A percentile compares a stretch with the other conserved stretches of the same genome.
phyloP scores from a whole-genome alignment of 805 yeast genomes.

The Crinitomyces ghanaensis region DNA sequence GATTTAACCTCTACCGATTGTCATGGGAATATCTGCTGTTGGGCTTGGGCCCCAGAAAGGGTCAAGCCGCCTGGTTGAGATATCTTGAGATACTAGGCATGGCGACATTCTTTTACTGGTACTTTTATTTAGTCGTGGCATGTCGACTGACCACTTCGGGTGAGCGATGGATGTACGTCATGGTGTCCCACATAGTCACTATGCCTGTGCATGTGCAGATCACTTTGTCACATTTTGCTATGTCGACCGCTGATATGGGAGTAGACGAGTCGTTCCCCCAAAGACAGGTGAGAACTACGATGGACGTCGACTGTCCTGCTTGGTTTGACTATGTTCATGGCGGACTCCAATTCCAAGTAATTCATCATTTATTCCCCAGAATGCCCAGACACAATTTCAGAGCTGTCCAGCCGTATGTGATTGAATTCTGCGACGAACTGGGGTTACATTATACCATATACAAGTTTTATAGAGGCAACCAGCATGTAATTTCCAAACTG shows the following conservation, averaged over 20 bases:
- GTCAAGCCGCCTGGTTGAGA: slow-evolving; percentile 79
- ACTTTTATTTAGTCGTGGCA: slow-evolving; percentile 51
- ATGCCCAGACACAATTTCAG: slow-evolving; percentile 82
- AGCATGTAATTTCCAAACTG: slow-evolving; percentile 53
- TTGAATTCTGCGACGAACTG: slow-evolving; percentile 62
- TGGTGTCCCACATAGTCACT: slow-evolving; percentile 69
- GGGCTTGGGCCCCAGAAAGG: slow-evolving; percentile 73
- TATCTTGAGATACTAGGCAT: slow-evolving; percentile 67
- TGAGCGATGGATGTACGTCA: slow-evolving; percentile 45
- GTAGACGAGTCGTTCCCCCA: slow-evolving; percentile 66
- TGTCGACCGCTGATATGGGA: slow-evolving; percentile 85
- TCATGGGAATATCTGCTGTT: slow-evolving; percentile 65
- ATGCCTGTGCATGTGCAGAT: slow-evolving; percentile 93
- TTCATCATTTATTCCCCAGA: slow-evolving; percentile 83
- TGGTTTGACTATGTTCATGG: slow-evolving; percentile 91
- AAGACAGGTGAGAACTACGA: slow-evolving; percentile 77
- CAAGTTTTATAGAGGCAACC: slow-evolving; percentile 73
- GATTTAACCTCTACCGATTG: slow-evolving; percentile 72
- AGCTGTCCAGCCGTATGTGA: slow-evolving; percentile 56
- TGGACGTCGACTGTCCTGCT: slow-evolving; percentile 90
- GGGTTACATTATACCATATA: slow-evolving; percentile 75
- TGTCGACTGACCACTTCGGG: slow-evolving; percentile 41
- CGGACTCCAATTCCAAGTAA: slow-evolving; percentile 83
- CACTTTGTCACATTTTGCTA: slow-evolving; percentile 81
- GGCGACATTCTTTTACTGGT: slow-evolving; percentile 67